Evolutionary conservation across 1,139 yeast genomes (phyloP).

Genomic region (Trichomonascaceae sp.): DNA sequence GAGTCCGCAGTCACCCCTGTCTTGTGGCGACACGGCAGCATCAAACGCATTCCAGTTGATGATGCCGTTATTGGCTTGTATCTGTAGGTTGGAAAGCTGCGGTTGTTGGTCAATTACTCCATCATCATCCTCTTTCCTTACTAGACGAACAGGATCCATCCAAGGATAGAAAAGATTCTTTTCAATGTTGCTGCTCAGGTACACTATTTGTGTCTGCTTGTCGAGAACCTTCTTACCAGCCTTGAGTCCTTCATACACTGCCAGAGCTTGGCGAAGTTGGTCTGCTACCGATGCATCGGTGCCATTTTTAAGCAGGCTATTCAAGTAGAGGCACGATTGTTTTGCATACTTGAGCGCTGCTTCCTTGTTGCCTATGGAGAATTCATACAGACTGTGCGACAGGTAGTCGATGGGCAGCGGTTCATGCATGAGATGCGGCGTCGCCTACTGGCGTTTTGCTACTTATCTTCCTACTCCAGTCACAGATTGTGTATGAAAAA

Average conservation of each 20-base stretch:
- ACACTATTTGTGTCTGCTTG: slow-evolving; percentile 12
- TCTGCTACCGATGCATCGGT: not conserved
- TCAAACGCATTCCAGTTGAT: not conserved
- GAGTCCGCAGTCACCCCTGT: not conserved
- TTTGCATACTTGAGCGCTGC: not conserved
- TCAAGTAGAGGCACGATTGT: not conserved
- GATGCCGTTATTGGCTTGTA: not conserved
- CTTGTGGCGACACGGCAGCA: too few species aligned
- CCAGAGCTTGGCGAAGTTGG: slow-evolving; percentile 3
- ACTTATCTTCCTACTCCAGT: too few species aligned
- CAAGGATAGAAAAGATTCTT: slow-evolving; percentile 16
- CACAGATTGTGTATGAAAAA: too few species aligned
- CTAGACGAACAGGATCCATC: slow-evolving; percentile 11
- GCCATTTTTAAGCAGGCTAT: not conserved
- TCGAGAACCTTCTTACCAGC: slow-evolving; percentile 7
- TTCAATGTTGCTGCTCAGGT: slow-evolving; percentile 15
- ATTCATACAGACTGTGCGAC: not conserved
- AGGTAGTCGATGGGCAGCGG: too few species aligned
- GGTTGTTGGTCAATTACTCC: not conserved
- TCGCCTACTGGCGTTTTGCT: too few species aligned
- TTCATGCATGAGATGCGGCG: too few species aligned
- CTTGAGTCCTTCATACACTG: slow-evolving; percentile 12
- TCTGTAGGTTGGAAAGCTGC: not conserved
- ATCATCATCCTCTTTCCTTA: slow-evolving; percentile 1
- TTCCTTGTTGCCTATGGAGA: not conserved